Evolutionary conservation across 1,284 basidiomycete species (phyloP).

Genomic region (Fomes fomentarius): DNA sequence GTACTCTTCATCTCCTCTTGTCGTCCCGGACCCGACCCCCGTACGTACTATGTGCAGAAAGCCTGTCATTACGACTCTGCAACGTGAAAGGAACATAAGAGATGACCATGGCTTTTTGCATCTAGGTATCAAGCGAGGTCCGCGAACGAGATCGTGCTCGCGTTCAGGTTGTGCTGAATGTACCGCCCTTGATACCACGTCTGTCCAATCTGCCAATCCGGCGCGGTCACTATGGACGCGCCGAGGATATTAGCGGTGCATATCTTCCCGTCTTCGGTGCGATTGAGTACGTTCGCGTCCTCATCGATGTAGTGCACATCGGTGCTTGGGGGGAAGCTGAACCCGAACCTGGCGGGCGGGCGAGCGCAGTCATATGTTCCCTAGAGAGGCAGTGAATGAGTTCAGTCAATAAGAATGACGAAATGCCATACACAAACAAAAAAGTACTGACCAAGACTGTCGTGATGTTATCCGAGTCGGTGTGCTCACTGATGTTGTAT

Average conservation of each 20-base stretch:
- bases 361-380: conserved; percentile 23
- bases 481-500: conserved; percentile 19
- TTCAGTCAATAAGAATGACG: no score
- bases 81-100: no score
- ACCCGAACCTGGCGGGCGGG: conserved; percentile 18
- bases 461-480: conserved; percentile 8
- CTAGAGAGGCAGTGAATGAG: not conserved
- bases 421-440: not conserved
- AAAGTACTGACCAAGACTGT: conserved; percentile 7
- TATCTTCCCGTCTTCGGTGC: conserved; percentile 18
- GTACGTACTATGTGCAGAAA: no score
- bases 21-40: no score
- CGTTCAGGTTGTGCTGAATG: conserved; percentile 21
- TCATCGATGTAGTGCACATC: conserved; percentile 21
- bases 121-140: conserved; percentile 2
- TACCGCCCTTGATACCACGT: conserved; percentile 26
- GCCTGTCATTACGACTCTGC: no score
- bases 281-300: conserved; percentile 21
- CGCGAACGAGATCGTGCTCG: conserved; percentile 18
- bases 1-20: no score
- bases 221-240: conserved; percentile 14
- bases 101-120: no score
- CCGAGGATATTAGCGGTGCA: conserved; percentile 24
- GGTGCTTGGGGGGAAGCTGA: conserved; percentile 22
- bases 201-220: conserved; percentile 21